These are phyloP conservation scores for Ceratobasidium sp. DNA, from an alignment of 1,284 basidiomycete genomes.

Conservation along the genomic window DNA sequence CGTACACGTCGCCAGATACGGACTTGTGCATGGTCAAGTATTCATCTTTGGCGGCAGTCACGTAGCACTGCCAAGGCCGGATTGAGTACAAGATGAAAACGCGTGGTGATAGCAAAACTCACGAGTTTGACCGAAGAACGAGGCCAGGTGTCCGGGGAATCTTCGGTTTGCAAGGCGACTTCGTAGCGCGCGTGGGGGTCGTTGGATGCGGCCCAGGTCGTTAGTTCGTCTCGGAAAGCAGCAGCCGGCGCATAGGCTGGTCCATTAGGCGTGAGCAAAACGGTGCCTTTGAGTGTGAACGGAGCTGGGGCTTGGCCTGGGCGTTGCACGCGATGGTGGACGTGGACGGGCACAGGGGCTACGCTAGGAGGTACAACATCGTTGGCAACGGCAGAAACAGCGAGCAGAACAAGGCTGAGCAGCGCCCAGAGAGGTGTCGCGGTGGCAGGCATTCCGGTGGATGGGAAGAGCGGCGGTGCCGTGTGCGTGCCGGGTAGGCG, in stretches of 20 bases:
- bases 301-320: constrained; percentile 12
- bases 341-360: constrained; percentile 7
- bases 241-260: constrained; percentile 25
- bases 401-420: not conserved
- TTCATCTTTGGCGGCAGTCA: constrained; percentile 67
- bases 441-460: too few species aligned
- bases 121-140: constrained; percentile 36
- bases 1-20: constrained; percentile 63
- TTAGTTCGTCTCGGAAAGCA: constrained; percentile 11
- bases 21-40: constrained; percentile 70
- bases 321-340: constrained; percentile 26
- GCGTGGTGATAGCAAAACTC: not conserved
- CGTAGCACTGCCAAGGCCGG: constrained; percentile 67
- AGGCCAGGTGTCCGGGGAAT: constrained; percentile 21
- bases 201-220: constrained; percentile 23
- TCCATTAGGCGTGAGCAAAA: constrained; percentile 22
- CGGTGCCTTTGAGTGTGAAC: constrained; percentile 35
- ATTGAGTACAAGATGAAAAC: not conserved
- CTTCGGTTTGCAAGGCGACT: constrained; percentile 27
- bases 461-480: not conserved
- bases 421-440: constrained; percentile 1
- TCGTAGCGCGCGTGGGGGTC: constrained; percentile 28
- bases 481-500: constrained; percentile 16
- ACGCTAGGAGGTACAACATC: not conserved
- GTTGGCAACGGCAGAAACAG: constrained; percentile 17